Evolutionary conservation across 345 rosid species (phyloP), one percentile per base, ranked within the genome.

Genomic region (Melastoma malabathricum): DNA sequence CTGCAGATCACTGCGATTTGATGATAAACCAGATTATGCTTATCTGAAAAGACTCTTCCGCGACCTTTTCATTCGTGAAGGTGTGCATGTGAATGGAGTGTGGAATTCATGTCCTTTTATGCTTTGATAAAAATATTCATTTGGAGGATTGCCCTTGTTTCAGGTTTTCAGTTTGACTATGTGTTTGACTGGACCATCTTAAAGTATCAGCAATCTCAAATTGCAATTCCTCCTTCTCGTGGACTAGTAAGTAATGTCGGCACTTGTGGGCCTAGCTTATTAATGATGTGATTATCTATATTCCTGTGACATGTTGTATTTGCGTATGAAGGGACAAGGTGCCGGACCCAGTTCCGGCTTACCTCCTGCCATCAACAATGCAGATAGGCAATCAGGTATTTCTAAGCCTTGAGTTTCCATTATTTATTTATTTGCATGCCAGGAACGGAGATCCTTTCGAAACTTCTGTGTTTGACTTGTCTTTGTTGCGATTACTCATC

Each of bases 101-200:
- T 44, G 44, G 22, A 18, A 10, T 20, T 23, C 47, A 9, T 19
- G 6, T 47, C 38, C 2, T 29, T 15, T 59, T 51, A 15, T 38
- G 13, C 29, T 10, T 15, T 29, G 1, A 5, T 4, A 29, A 6
- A 29, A 29, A 29, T 5, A 29, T 34, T 31, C 29, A 7, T 16
- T 29, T 29, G 38, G 38, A 29, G 38, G 38, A 29, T 29, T 29
- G 9, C 9, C 38, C 38, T 29, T 62, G 43, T 50, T 48, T 39
- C 71, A 88, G 97, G 97, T 43, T 88, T 84, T 69, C 89, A 88
- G 72, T 82, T 80, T 65, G 94, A 88, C 63, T 76, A 84, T 67
- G 88, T 88, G 52, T 88, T 82, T 70, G 97, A 88, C 57, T 88
- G 97, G 97, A 84, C 94, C 41, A 88, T 88, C 64, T 68, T 88